Evolutionary conservation across 23 red algal genomes (phyloP).

Genomic region (Agarophyton chilense): DNA sequence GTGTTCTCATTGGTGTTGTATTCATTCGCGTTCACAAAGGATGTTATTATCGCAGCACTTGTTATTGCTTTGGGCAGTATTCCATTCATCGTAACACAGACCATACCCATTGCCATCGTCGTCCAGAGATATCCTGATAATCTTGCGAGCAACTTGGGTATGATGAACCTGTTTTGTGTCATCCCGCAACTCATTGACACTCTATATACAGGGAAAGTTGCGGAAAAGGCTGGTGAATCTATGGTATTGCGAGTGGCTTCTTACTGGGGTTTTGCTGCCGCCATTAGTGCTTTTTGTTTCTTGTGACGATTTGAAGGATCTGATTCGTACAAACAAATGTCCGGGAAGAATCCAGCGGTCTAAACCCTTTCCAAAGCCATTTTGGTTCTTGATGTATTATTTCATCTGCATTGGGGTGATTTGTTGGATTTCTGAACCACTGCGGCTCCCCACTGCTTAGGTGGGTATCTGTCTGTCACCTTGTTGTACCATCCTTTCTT

Average conservation of each 20-base stretch:
- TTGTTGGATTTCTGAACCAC: too few species aligned
- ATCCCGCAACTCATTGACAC: conserved; percentile 75
- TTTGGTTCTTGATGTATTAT: too few species aligned
- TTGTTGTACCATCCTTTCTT: too few species aligned
- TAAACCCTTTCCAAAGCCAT: too few species aligned
- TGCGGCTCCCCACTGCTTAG: too few species aligned
- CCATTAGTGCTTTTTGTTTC: conserved; percentile 46
- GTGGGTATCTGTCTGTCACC: too few species aligned
- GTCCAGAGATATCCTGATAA: conserved; percentile 61
- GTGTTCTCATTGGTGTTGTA: conserved; percentile 54
- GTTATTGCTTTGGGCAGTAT: conserved; percentile 63
- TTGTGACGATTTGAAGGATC: not conserved
- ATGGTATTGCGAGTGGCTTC: conserved; percentile 62
- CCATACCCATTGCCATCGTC: conserved; percentile 72
- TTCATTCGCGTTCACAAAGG: conserved; percentile 54
- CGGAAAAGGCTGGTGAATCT: conserved; percentile 53
- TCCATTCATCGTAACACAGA: conserved; percentile 77
- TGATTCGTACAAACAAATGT: too few species aligned
- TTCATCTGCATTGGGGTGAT: too few species aligned
- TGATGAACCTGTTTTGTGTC: conserved; percentile 72
- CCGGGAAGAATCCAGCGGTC: too few species aligned
- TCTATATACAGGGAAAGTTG: conserved; percentile 68
- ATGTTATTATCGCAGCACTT: conserved; percentile 38
- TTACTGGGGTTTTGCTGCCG: conserved; percentile 62
- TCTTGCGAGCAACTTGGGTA: conserved; percentile 61